These are phyloP conservation scores for Teunomyces funiuensis DNA, from an alignment of 805 yeast genomes.

Conservation along the genomic window DNA sequence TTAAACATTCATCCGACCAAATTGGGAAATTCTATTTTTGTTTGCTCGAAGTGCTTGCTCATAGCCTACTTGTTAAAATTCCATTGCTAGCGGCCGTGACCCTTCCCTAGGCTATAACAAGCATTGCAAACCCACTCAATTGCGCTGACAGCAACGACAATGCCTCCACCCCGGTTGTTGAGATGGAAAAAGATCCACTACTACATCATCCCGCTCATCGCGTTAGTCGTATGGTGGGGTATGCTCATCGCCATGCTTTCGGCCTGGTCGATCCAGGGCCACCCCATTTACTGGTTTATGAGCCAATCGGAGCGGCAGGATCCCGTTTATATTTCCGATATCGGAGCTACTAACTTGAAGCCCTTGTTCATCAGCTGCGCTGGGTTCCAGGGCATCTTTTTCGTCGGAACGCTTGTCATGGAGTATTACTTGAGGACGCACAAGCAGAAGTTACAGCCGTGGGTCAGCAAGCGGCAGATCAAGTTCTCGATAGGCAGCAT, in stretches of 20 bases:
- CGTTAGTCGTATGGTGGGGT: conserved; percentile 81
- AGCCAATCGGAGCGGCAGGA: conserved; percentile 32
- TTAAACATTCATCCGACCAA: too few relatives aligned
- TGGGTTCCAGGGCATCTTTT: conserved; percentile 75
- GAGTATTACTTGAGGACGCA: conserved; percentile 63
- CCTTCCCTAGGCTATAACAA: neutral
- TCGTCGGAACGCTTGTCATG: conserved; percentile 58
- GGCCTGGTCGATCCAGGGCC: conserved; percentile 81
- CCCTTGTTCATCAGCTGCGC: conserved; percentile 81
- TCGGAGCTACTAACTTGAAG: conserved; percentile 84
- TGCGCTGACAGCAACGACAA: too few relatives aligned
- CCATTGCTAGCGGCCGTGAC: neutral
- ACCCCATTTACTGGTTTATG: conserved; percentile 65
- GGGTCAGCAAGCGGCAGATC: conserved; percentile 44
- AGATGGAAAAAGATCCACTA: conserved; percentile 47
- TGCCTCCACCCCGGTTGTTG: conserved; percentile 7
- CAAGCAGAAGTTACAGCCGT: conserved; percentile 49
- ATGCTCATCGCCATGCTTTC: conserved; percentile 79
- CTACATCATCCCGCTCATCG: conserved; percentile 62
- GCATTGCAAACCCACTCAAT: too few relatives aligned
- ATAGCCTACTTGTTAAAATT: neutral
- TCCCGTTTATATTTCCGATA: conserved; percentile 76
- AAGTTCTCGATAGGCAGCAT: conserved; percentile 42
- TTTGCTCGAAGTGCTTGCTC: neutral
- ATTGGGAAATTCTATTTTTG: neutral